These are phyloP conservation scores for Salinomyces thailandicus DNA, from an alignment of 2,329 filamentous ascomycete species.

Conservation along the genomic window DNA sequence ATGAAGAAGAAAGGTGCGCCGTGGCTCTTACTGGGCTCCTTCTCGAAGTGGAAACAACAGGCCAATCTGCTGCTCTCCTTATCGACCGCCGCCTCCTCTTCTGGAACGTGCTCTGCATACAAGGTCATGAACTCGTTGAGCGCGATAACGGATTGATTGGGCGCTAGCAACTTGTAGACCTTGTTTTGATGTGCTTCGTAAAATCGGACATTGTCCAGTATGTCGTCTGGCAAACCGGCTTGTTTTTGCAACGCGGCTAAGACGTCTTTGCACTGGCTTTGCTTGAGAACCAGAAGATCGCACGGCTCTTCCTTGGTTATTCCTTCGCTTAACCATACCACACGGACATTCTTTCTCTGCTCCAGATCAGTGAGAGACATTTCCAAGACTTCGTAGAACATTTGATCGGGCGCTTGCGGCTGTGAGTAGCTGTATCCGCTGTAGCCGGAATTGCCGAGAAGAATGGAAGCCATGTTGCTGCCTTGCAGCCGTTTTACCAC, in stretches of 20 bases:
- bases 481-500: constrained; percentile 63
- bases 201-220: constrained; percentile 61
- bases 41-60: constrained; percentile 84
- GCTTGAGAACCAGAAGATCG: constrained; percentile 81
- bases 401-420: constrained; percentile 51
- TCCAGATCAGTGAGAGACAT: constrained; percentile 90
- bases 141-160: constrained; percentile 62
- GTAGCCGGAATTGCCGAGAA: constrained; percentile 51
- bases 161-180: constrained; percentile 65
- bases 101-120: constrained; percentile 69
- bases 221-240: constrained; percentile 65
- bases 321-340: constrained; percentile 80
- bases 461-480: constrained; percentile 65
- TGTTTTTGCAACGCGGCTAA: constrained; percentile 69
- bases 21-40: constrained; percentile 72
- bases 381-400: constrained; percentile 89
- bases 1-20: constrained; percentile 87
- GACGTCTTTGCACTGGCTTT: constrained; percentile 68
- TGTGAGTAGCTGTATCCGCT: constrained; percentile 56
- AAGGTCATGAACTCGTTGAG: constrained; percentile 79
- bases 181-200: constrained; percentile 77
- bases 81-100: constrained; percentile 46
- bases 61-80: constrained; percentile 59
- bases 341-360: constrained; percentile 75
- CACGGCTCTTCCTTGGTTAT: constrained; percentile 80